A percentile compares a stretch with the other conserved stretches of the same genome.
phyloP scores from a whole-genome alignment of 225 moss, liverwort and hornwort genomes.

The Sphagnum tenellum region DNA sequence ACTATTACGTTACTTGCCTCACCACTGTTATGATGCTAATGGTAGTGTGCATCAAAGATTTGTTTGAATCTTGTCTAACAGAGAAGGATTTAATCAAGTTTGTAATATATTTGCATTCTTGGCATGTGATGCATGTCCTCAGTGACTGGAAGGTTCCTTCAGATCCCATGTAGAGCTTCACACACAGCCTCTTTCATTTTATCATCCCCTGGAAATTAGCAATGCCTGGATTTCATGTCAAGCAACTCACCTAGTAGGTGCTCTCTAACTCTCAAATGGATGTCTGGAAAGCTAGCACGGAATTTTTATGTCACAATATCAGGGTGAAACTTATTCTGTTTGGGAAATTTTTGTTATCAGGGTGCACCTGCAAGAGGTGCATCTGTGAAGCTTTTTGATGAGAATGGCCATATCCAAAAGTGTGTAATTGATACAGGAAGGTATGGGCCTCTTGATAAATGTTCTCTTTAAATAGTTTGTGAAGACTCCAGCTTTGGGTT shows the following conservation, averaged over 20 bases:
- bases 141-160: conserved; percentile 2
- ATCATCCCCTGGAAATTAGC: conserved; percentile 52
- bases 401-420: conserved; percentile 56
- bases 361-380: conserved; percentile 95
- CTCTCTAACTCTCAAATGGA: not conserved
- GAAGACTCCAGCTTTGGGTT: not conserved
- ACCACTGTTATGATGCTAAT: no score
- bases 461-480: no score
- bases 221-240: conserved; percentile 86
- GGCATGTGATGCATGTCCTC: no score
- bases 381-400: conserved; percentile 64
- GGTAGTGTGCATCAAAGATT: no score
- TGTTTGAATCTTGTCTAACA: no score
- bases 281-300: no score
- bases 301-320: no score
- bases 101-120: no score
- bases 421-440: conserved; percentile 95
- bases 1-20: no score
- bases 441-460: conserved; percentile 13
- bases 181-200: conserved; percentile 72
- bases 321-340: no score
- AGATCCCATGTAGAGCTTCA: conserved; percentile 77
- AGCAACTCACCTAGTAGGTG: conserved; percentile 82
- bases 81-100: no score
- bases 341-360: conserved; percentile 11